Percentiles rank a stretch among this genome's conserved stretches.
Evolutionary conservation across 2,329 filamentous ascomycete genomes (phyloP).

Genomic region (Alternaria infectoria): DNA sequence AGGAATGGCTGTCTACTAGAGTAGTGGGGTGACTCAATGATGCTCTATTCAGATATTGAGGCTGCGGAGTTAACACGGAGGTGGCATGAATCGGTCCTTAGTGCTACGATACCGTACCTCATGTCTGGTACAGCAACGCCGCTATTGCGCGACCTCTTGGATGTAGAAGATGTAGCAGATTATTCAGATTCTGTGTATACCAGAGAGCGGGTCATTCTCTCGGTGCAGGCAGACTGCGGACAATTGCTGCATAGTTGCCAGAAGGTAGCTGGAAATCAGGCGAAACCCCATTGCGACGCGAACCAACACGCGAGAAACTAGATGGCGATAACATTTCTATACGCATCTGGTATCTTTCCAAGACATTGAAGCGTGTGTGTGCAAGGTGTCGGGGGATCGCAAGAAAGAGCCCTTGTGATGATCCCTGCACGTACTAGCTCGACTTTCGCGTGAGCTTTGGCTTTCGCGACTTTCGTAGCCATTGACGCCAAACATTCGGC

Average conservation of each 20-base stretch:
- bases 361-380: not conserved
- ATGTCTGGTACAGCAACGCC: not conserved
- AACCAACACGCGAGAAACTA: not conserved
- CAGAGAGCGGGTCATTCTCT: fast-evolving
- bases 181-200: not conserved
- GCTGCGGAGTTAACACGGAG: conserved; percentile 22
- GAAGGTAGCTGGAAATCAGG: not conserved
- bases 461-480: conserved; percentile 23
- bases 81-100: conserved; percentile 5
- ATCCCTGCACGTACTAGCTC: conserved; percentile 17
- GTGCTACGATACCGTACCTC: not conserved
- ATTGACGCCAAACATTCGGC: conserved; percentile 31
- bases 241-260: not conserved
- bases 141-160: not conserved
- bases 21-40: conserved; percentile 25
- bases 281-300: not conserved
- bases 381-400: not conserved
- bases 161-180: not conserved
- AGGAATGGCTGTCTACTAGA: not conserved
- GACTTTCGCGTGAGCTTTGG: conserved; percentile 25
- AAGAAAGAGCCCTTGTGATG: conserved; percentile 9
- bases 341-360: not conserved
- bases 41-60: conserved; percentile 8
- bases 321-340: not conserved
- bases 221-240: fast-evolving